phyloP scores from a whole-genome alignment of 2,329 filamentous ascomycete genomes.

The Anisogramma anomala region DNA sequence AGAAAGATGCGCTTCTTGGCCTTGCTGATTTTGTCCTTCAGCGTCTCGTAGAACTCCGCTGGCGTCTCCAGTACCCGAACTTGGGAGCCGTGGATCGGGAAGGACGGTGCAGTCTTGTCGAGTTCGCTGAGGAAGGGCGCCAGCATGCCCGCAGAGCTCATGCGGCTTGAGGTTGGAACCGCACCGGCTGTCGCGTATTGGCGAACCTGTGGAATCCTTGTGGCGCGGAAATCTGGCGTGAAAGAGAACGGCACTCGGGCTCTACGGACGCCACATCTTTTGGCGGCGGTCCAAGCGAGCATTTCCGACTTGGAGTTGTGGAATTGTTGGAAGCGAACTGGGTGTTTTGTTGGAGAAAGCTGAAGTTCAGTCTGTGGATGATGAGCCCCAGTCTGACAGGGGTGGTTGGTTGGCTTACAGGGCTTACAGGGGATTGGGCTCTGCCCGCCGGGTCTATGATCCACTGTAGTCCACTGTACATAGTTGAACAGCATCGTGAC shows the following conservation, averaged over 20 bases:
- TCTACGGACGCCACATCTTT: slow-evolving; percentile 11
- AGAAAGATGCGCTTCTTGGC: slow-evolving; percentile 76
- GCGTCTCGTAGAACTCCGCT: slow-evolving; percentile 76
- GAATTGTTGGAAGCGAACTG: not conserved
- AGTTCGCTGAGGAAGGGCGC: slow-evolving; percentile 57
- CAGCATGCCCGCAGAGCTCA: slow-evolving; percentile 30
- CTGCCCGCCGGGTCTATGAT: too few relatives aligned
- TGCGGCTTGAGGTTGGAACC: slow-evolving; percentile 10
- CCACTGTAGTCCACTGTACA: slow-evolving; percentile 1
- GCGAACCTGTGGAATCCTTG: slow-evolving; percentile 8
- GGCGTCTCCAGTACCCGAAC: slow-evolving; percentile 72
- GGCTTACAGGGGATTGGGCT: too few relatives aligned
- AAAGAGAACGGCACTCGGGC: slow-evolving; percentile 9
- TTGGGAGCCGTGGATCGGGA: slow-evolving; percentile 70
- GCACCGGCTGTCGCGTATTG: slow-evolving; percentile 13
- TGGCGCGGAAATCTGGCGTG: slow-evolving; percentile 3
- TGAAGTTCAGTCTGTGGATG: too few relatives aligned
- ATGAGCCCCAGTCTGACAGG: not conserved
- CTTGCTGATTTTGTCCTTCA: slow-evolving; percentile 77
- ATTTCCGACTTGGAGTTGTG: slow-evolving; percentile 16
- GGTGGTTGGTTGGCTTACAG: not conserved
- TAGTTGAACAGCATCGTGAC: slow-evolving; percentile 15
- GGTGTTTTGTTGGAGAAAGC: too few relatives aligned
- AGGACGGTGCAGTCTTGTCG: slow-evolving; percentile 81
- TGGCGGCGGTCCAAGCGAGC: slow-evolving; percentile 24